Evolutionary conservation across 23 red algal species (phyloP), one percentile per base, ranked within the genome.

Genomic region (Chondrus crispus): DNA sequence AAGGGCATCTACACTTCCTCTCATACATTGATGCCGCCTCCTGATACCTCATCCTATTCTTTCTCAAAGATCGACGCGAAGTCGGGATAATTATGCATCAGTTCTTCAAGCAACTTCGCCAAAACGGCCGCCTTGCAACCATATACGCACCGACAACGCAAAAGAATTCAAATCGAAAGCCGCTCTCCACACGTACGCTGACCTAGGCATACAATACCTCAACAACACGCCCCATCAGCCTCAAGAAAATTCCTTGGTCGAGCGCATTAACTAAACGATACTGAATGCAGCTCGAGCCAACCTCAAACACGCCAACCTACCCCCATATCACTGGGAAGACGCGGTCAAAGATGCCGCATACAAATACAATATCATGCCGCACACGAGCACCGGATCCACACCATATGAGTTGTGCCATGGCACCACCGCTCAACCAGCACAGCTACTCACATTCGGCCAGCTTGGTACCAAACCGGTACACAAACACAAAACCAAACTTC

Each of bases 341-440:
- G 76, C 40, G 16, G 37, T 50, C 13, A 37, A n/a, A 28, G 74
- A 53, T 45, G 39, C 3, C 0, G 47, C 49, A 28, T 80, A 46
- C 74, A 80, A 80, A 53, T 80, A 80, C 74, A 80, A 80, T 45
- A 37, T 80, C 20, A 26, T 80, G 18, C 39, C 2, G 16, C 74
- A 80, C 13, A 16, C 39, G 30, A 18, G 13, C 40, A 80, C 2
- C 74, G 47, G 20, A 13, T 47, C 36, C 4, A 47, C 40, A 0
- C 74, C 74, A 32, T 80, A 80, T 5, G 11, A 44, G 20, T 14
- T 46, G 49, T 80, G 74, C 39, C 47, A 80, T 28, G 44, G 37
- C 39, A 45, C 46, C 74, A 45, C 32, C 13, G 20, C 74, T 45
- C n/a, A n/a, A n/a, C n/a, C n/a, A n/a, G n/a, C n/a, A n/a, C n/a